Base-by-base conservation (phyloP, 352 stramenopile genomes). In the Phytophthora parvispora region DNA sequence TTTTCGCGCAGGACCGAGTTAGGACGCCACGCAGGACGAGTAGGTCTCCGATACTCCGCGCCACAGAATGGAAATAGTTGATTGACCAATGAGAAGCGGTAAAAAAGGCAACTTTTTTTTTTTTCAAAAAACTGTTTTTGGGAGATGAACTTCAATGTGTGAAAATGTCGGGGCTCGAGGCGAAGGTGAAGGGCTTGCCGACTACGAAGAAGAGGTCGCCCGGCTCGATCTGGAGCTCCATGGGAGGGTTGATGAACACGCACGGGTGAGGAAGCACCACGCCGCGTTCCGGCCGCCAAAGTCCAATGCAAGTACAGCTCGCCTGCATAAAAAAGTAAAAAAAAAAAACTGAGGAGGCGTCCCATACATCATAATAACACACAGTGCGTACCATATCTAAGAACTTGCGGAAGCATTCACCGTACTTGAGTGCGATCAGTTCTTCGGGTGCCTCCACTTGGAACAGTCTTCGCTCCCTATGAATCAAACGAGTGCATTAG, bases 161-260 rank as follows among this genome's bases (percentile, higher is more conserved):
- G 42, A 84, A 88, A 34, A 84, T 80, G 40, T 78, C 49, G 3
- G 71, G 58, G 15, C 63, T 77, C 0, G 76, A 73, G 0, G 62
- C 49, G 25, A 85, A 81, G 1, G 80, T 87, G 45, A 92, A 84
- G 1, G 87, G 83, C n/a, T 79, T 80, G 9, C 87, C 87, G 12
- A 94, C 85, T 4, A 93, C 57, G 65, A 91, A 94, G 53, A 94
- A 84, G 28, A 86, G 74, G 50, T 93, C 87, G 8, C 79, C 77
- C 8, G 63, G 57, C 59, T 91, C 79, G 32, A 93, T 74, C 54
- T 89, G 70, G 2, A 91, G 72, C 1, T 92, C 85, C 3, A 64
- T 73, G 7, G 79, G 75, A 31, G 87, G 85, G 34, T 85, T 91
- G 25, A 80, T 69, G 55, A 92, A 87, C 16, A 94, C 87, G 27